A percentile compares a stretch with the other conserved stretches of the same genome.
These are phyloP conservation scores for Pestalotiopsis sp. DNA, from an alignment of 2,329 filamentous ascomycete genomes.

Conservation along the genomic window DNA sequence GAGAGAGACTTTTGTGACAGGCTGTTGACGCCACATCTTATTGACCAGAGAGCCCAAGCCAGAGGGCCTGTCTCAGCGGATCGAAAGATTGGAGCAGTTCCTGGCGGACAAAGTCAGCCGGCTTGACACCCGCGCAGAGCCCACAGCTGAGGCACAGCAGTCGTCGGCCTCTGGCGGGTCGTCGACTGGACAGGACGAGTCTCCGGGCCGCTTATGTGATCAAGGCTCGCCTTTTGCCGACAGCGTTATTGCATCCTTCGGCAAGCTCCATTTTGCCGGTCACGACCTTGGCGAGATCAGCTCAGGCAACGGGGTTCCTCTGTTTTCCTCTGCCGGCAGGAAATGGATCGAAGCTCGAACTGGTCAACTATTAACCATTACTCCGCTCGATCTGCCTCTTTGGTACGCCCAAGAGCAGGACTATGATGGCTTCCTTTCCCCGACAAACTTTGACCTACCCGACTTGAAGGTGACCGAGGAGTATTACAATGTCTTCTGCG, in stretches of 20 bases:
- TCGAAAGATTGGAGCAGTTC: slow-evolving; percentile 9
- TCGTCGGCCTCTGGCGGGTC: background rate
- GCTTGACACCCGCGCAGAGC: background rate
- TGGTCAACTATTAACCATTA: slow-evolving; percentile 38
- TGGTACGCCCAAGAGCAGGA: slow-evolving; percentile 13
- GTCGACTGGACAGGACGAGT: background rate
- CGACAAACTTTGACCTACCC: slow-evolving; percentile 35
- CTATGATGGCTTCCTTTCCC: background rate
- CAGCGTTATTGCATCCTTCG: slow-evolving; percentile 20
- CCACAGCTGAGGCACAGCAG: background rate
- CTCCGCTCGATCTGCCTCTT: slow-evolving; percentile 18
- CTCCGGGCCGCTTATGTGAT: slow-evolving; percentile 9
- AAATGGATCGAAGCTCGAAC: slow-evolving; percentile 51
- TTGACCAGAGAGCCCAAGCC: background rate
- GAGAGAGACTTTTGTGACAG: background rate
- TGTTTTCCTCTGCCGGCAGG: slow-evolving; percentile 49
- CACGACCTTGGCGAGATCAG: slow-evolving; percentile 49
- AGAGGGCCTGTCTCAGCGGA: background rate
- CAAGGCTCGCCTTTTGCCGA: background rate
- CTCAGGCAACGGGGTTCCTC: slow-evolving; percentile 50
- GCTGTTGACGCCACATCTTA: slow-evolving; percentile 1
- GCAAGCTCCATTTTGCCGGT: slow-evolving; percentile 50
- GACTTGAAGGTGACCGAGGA: slow-evolving; percentile 33
- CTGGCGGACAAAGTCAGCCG: background rate
- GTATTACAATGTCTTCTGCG: slow-evolving; percentile 33